Evolutionary conservation across 441 rosid genomes (phyloP).

Genomic region (Populus hybrid): DNA sequence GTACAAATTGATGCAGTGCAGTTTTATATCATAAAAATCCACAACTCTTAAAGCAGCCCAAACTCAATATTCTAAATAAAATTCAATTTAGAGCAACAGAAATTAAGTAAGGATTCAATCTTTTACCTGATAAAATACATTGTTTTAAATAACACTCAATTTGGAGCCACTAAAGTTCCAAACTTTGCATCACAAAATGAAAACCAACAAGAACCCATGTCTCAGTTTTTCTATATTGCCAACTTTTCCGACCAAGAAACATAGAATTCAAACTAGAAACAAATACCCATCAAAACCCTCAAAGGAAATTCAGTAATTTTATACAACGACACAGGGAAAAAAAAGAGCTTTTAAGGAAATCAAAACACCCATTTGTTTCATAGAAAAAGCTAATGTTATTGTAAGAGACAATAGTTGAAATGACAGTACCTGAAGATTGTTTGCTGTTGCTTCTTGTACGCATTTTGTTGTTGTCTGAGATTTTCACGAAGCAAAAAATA

Average conservation of each 20-base stretch:
- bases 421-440: neutral
- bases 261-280: neutral
- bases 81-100: neutral
- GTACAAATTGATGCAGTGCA: neutral
- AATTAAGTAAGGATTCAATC: neutral
- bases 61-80: neutral
- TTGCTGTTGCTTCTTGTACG: neutral
- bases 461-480: conserved; percentile 6
- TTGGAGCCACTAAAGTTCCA: neutral
- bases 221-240: neutral
- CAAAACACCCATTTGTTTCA: neutral
- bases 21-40: neutral
- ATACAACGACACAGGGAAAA: neutral
- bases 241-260: neutral
- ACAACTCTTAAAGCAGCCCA: neutral
- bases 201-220: neutral
- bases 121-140: neutral
- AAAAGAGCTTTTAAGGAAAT: neutral
- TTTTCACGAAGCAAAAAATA: neutral
- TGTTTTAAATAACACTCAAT: too few relatives aligned
- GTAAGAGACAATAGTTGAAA: neutral
- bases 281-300: neutral
- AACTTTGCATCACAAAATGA: neutral
- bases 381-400: neutral
- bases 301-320: too few relatives aligned